These are phyloP conservation scores for Simmondsia chinensis DNA, from an alignment of 148 eudicot genomes.

Conservation along the genomic window DNA sequence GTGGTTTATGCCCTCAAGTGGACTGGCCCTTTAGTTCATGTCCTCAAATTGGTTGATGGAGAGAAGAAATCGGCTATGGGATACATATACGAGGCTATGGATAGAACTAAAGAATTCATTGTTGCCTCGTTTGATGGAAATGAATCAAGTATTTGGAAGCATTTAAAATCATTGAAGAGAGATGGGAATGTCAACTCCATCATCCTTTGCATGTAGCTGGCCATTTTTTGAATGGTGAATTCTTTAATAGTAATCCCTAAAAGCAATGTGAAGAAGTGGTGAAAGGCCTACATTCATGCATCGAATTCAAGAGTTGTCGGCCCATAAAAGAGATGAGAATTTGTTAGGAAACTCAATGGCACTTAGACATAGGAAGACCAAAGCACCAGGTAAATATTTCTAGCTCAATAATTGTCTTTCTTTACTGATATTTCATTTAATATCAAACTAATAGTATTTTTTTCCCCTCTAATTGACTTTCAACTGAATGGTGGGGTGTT, in stretches of 20 bases:
- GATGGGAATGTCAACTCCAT: constrained; percentile 21
- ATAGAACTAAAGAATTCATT: no score
- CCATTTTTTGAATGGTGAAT: constrained; percentile 7
- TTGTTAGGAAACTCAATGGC: background rate
- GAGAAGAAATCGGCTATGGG: no score
- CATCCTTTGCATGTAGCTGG: constrained; percentile 9
- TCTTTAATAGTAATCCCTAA: background rate
- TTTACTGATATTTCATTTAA: no score
- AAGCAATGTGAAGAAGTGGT: background rate
- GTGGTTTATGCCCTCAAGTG: no score
- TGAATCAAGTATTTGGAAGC: no score
- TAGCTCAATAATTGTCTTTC: no score
- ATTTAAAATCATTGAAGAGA: constrained; percentile 13
- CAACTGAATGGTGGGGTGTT: constrained; percentile 4
- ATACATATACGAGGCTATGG: no score
- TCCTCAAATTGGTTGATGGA: no score
- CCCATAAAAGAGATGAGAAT: background rate
- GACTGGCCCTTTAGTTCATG: no score
- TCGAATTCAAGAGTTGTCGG: background rate
- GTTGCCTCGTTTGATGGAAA: no score
- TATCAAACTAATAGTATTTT: no score
- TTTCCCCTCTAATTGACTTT: no score
- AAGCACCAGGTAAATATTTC: background rate
- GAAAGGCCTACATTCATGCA: background rate
- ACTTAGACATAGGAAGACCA: background rate